Conservation (phyloP, 2,329 filamentous ascomycete genomes). For the Tympanopsis confertula region DNA sequence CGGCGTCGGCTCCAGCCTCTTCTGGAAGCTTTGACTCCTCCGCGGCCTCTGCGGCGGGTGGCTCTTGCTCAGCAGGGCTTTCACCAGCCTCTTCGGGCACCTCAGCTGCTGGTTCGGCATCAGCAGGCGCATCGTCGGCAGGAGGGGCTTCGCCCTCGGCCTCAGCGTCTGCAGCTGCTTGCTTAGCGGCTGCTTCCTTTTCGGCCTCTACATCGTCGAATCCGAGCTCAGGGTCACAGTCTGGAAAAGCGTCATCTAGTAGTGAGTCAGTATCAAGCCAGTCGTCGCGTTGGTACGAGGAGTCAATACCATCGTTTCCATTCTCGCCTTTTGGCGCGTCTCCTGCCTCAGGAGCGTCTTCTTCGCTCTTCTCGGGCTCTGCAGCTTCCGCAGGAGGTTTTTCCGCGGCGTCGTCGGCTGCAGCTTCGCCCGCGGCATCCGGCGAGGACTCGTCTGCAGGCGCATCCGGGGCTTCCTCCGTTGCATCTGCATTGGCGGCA, state of each 20-base stretch:
- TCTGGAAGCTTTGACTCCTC: conserved; percentile 2
- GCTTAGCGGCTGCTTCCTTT: conserved; percentile 16
- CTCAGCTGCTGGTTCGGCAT: not conserved
- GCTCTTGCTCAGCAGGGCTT: conserved; percentile 1
- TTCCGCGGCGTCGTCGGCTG: conserved; percentile 1
- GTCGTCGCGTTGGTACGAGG: not conserved
- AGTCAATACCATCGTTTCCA: too few relatives aligned
- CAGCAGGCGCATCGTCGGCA: not conserved
- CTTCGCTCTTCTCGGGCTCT: conserved; percentile 3
- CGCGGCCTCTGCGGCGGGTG: not conserved
- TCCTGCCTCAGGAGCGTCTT: not conserved
- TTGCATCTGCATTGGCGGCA: too few relatives aligned
- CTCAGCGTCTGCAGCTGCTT: conserved; percentile 14
- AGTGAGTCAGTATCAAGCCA: not conserved
- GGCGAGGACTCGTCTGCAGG: too few relatives aligned
- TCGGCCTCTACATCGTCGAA: conserved; percentile 17
- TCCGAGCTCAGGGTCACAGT: conserved; percentile 15
- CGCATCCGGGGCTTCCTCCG: too few relatives aligned
- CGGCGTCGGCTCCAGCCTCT: conserved; percentile 4
- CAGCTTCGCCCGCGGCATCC: not conserved
- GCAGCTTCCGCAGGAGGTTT: conserved; percentile 3
- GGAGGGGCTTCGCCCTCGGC: conserved; percentile 6
- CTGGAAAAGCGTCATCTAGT: conserved; percentile 19
- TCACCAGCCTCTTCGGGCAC: not conserved
- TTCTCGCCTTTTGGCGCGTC: not conserved